Base-by-base conservation (phyloP, 2,329 filamentous ascomycete species). In the Aspergillus sp. region DNA sequence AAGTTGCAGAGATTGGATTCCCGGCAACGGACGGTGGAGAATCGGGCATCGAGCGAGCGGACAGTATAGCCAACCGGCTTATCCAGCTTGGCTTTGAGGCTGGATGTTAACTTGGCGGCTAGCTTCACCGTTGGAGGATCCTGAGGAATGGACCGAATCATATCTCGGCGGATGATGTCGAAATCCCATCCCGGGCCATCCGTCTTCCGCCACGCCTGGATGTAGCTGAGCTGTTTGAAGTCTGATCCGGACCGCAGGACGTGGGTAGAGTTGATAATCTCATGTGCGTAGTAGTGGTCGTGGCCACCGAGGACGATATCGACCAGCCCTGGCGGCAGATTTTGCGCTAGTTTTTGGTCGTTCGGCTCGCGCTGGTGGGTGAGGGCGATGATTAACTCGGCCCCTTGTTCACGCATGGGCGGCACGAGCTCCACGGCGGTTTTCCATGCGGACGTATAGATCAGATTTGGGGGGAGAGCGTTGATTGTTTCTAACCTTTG, bases 1-100 rank as follows among this genome's bases (percentile, higher is more conserved):
- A 93, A 93, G 58, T 94, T 94, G 1, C 82, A 86, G 10, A 93
- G 64, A 51, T 94, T 95, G 34, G 81, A 86, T 58, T 94, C 86
- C 28, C 66, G 69, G 13, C 75, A 66, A 8, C 86, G 71, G 0
- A 93, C 84, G 0, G 85, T 93, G 11, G 77, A 82, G 58, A 94
- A 95, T 2, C 86, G 79, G 2, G 82, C 83, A 53, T 95, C 88
- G 1, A 95, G 72, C 0, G 86, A 83, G 1, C 78, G 79, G 0
- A 80, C 77, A 0, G 86, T 93, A 62, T 83, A 93, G 3, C 86
- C 86, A 17, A 94, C 68, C 0, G 86, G 80, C 56, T 86, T 88
- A 35, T 86, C 80, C 11, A 94, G 66, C 39, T 85, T 86, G 25
- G 79, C 67, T 48, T 80, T 80, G 16, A 94, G 71, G 41, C 76